Conservation (phyloP, 106 monocot species). For the Allium sativum region DNA sequence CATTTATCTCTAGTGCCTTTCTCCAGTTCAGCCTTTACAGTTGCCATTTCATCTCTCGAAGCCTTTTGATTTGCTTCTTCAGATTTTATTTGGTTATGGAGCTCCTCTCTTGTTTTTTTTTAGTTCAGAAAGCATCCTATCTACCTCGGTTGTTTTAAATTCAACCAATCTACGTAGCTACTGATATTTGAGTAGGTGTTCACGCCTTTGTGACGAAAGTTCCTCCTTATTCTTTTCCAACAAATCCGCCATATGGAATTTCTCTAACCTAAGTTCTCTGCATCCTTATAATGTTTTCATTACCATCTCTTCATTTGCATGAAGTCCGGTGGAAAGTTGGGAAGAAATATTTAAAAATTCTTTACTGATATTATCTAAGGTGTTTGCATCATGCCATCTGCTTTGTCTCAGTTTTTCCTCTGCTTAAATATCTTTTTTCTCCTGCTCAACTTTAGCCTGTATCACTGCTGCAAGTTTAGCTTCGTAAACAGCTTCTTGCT, state of each 20-base stretch:
- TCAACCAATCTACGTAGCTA: conserved; percentile 49
- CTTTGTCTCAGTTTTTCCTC: conserved; percentile 59
- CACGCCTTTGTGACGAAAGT: conserved; percentile 29
- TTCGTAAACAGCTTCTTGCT: conserved; percentile 54
- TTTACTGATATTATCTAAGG: conserved; percentile 51
- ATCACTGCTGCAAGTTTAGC: conserved; percentile 36
- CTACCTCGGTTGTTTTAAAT: conserved; percentile 60
- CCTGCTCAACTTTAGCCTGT: conserved; percentile 60
- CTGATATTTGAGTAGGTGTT: conserved; percentile 37
- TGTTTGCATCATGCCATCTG: conserved; percentile 42
- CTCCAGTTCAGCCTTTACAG: conserved; percentile 35
- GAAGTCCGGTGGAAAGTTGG: conserved; percentile 57
- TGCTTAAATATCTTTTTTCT: conserved; percentile 64
- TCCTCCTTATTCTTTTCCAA: conserved; percentile 46
- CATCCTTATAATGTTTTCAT: conserved; percentile 46
- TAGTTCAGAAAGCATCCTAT: conserved; percentile 40
- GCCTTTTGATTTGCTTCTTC: conserved; percentile 33
- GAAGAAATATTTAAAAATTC: conserved; percentile 49
- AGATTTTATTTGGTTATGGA: conserved; percentile 40
- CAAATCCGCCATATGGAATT: conserved; percentile 38
- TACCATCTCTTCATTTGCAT: conserved; percentile 56
- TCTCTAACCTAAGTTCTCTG: conserved; percentile 44
- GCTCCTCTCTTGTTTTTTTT: conserved; percentile 43
- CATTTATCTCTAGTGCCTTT: conserved; percentile 34
- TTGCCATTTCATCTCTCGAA: conserved; percentile 38